These are phyloP conservation scores for Helminthosporium solani DNA, from an alignment of 2,329 filamentous ascomycete species.

Conservation along the genomic window DNA sequence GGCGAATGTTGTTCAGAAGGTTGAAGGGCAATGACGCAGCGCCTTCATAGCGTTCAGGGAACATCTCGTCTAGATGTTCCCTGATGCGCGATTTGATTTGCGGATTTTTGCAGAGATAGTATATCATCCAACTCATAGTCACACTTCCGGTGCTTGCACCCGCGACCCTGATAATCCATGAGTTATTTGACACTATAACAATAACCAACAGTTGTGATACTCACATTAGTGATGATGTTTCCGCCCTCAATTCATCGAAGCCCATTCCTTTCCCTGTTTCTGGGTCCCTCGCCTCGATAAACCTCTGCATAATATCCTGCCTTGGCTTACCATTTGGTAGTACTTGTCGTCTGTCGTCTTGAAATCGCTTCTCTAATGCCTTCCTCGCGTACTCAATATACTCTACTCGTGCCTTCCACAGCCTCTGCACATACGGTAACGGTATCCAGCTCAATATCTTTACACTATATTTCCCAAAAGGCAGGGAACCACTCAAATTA, in stretches of 20 bases:
- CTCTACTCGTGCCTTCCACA: slow-evolving; percentile 13
- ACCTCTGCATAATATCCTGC: slow-evolving; percentile 20
- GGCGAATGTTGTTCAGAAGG: slow-evolving; percentile 13
- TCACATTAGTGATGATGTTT: slow-evolving; percentile 16
- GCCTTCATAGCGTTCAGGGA: slow-evolving; percentile 4
- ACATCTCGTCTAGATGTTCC: slow-evolving; percentile 10
- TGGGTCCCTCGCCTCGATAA: slow-evolving; percentile 16
- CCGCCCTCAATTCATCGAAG: slow-evolving; percentile 16
- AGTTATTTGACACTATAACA: background rate
- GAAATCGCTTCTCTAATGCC: slow-evolving; percentile 14
- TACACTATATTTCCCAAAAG: slow-evolving; percentile 14
- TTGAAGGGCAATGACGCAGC: slow-evolving; percentile 9
- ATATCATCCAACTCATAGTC: slow-evolving; percentile 20
- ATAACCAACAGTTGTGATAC: background rate
- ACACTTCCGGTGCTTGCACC: slow-evolving; percentile 16
- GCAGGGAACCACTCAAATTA: slow-evolving; percentile 12
- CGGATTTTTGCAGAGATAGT: slow-evolving; percentile 17
- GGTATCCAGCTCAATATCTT: slow-evolving; percentile 15
- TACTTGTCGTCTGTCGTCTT: slow-evolving; percentile 9
- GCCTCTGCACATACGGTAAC: slow-evolving; percentile 10
- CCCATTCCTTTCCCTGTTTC: slow-evolving; percentile 15
- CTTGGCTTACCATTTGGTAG: slow-evolving; percentile 11
- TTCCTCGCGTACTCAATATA: slow-evolving; percentile 15
- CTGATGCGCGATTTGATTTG: slow-evolving; percentile 8
- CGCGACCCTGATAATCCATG: slow-evolving; percentile 9